Conservation (phyloP, 1,284 basidiomycete genomes). For the Apiotrichum laibachii region DNA sequence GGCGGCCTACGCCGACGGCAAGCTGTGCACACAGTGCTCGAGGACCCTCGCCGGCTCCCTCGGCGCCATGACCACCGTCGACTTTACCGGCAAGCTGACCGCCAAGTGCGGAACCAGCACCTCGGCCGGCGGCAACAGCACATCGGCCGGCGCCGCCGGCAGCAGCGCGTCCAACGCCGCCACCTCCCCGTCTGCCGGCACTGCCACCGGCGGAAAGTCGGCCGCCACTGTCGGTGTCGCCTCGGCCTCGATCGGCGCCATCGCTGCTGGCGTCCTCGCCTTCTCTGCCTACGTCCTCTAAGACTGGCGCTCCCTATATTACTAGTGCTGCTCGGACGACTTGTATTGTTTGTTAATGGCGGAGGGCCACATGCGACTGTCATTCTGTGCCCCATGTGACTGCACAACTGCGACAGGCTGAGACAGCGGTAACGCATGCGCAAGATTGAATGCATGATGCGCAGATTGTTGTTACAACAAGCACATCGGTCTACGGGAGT, state of each 20-base stretch:
- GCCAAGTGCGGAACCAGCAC: background rate
- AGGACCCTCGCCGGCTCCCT: background rate
- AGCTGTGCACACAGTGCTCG: background rate
- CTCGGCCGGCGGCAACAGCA: background rate
- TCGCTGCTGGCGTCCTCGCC: background rate
- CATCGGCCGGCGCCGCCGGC: background rate
- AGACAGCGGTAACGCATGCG: too few relatives aligned
- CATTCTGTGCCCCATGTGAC: too few relatives aligned
- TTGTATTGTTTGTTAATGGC: too few relatives aligned
- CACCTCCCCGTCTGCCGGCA: background rate
- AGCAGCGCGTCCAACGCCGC: background rate
- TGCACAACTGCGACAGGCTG: too few relatives aligned
- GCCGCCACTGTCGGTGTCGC: background rate
- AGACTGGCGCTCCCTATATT: background rate
- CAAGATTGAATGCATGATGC: too few relatives aligned
- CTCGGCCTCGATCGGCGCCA: background rate
- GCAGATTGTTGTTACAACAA: too few relatives aligned
- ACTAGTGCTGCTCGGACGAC: too few relatives aligned
- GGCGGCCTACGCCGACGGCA: background rate
- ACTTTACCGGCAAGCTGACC: background rate
- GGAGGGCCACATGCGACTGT: too few relatives aligned
- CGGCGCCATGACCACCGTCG: background rate
- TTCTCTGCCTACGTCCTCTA: conserved; percentile 1
- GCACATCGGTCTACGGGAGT: too few relatives aligned
- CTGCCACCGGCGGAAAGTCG: background rate